Base-by-base conservation (phyloP, 306 rosid genomes). In the Glycine tomentella region DNA sequence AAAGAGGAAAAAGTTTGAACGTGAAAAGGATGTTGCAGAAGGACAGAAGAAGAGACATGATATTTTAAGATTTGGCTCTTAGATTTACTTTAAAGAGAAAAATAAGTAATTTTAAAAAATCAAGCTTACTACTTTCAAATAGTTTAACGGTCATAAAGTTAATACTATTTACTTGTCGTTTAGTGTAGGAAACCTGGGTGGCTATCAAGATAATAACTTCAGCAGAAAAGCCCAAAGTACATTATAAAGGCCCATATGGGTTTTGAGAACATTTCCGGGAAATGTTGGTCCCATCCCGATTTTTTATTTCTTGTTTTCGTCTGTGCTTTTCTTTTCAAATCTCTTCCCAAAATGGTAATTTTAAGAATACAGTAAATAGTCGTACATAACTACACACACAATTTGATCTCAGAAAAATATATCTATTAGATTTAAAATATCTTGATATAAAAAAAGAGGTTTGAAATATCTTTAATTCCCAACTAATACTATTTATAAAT, bases 211-310 rank as follows among this genome's bases (percentile, higher is more conserved):
- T 1, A 0, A 12, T 34, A 12, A 16, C 20, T 34, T 14, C 14
- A 61, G 9, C 66, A 73, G 7, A 25, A 80, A 69, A 75, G 61
- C 59, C 79, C 82, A 69, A 80, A 62, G 4, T 7, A 57, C 3
- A 4, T 1, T 7, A 10, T 52, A 14, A 12, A 84, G 42, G 76
- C 68, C 85, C 80, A 55, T 63, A 66, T 31, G 57, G 16, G 36
- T 57, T 45, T 17, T 3, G 66, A 48, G 76, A 63, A 57, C 57
- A 16, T 42, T 25, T 25, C 31, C 31, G 1, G 31, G 31, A 25
- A 25, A 25, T 25, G 2, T 25, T 52, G 69, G 25, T 69, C 79
- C 72, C 66, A 13, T 72, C 8, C 3, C 10, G 3, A n/a, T 11
- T 59, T 34, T 59, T 69, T 8, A 42, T 6, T 42, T 42, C 46